Percentiles rank a stretch among this genome's conserved stretches.
phyloP scores from a whole-genome alignment of 805 yeast genomes.

The Dipodascus albidus region DNA sequence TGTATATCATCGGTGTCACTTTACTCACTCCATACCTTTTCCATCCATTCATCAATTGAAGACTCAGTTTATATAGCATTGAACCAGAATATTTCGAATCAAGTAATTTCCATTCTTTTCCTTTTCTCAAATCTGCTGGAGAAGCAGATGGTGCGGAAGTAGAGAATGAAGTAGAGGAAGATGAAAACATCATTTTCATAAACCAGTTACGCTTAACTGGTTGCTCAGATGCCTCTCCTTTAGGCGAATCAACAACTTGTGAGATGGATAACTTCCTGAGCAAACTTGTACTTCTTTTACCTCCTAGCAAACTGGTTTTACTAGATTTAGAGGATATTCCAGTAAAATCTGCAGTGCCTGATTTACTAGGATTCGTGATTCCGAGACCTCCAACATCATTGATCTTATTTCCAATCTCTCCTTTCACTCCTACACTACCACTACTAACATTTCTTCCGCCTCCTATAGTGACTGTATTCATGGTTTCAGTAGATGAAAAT shows the following conservation, averaged over 20 bases:
- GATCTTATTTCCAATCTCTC: not conserved
- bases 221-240: slow-evolving; percentile 7
- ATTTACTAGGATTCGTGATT: not conserved
- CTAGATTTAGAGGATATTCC: not conserved
- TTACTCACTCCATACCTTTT: not conserved
- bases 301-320: slow-evolving; percentile 4
- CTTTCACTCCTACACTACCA: not conserved
- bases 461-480: not conserved
- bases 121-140: not conserved
- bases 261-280: slow-evolving; percentile 2
- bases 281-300: not conserved
- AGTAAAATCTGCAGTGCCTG: not conserved
- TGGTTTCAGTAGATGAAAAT: not conserved
- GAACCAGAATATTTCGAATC: not conserved
- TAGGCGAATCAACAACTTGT: slow-evolving; percentile 5
- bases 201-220: slow-evolving; percentile 26
- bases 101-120: not conserved
- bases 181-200: slow-evolving; percentile 19
- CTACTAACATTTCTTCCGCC: not conserved
- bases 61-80: not conserved
- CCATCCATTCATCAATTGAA: not conserved
- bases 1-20: not conserved
- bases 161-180: not conserved
- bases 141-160: slow-evolving; percentile 5
- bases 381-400: not conserved